These are phyloP conservation scores for Neolentinus lepideus DNA, from an alignment of 1,284 basidiomycete genomes.

Conservation along the genomic window DNA sequence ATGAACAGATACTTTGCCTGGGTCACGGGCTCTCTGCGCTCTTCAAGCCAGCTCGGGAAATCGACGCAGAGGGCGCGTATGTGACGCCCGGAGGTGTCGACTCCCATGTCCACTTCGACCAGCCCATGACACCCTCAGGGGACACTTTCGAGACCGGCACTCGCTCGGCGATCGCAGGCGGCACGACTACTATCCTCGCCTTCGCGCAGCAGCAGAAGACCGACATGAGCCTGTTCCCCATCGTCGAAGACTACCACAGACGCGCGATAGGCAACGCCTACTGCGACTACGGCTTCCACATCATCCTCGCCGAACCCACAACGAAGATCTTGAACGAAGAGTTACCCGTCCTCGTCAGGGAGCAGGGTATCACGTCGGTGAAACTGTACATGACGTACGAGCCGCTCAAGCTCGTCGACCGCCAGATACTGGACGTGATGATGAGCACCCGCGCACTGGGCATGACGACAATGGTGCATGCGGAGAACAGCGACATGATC, in stretches of 20 bases:
- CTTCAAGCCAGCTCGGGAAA: not conserved
- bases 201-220: conserved; percentile 14
- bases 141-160: conserved; percentile 14
- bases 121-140: not conserved
- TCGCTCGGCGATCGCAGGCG: conserved; percentile 14
- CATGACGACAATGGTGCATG: conserved; percentile 18
- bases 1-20: not conserved
- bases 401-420: conserved; percentile 13
- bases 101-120: not conserved
- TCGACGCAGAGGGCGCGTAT: not conserved
- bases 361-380: conserved; percentile 16
- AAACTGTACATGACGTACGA: conserved; percentile 18
- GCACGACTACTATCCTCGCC: conserved; percentile 16
- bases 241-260: conserved; percentile 14
- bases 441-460: conserved; percentile 13
- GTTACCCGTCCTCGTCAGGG: conserved; percentile 14
- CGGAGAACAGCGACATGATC: conserved; percentile 16
- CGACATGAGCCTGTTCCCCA: conserved; percentile 11
- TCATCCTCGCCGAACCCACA: conserved; percentile 16
- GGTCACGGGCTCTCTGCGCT: not conserved
- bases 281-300: conserved; percentile 17
- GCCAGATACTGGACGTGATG: conserved; percentile 16
- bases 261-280: conserved; percentile 12
- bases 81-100: conserved; percentile 1
- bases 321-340: conserved; percentile 15